Conservation (phyloP, 169 alveolate species). For the Eimeria necatrix region DNA sequence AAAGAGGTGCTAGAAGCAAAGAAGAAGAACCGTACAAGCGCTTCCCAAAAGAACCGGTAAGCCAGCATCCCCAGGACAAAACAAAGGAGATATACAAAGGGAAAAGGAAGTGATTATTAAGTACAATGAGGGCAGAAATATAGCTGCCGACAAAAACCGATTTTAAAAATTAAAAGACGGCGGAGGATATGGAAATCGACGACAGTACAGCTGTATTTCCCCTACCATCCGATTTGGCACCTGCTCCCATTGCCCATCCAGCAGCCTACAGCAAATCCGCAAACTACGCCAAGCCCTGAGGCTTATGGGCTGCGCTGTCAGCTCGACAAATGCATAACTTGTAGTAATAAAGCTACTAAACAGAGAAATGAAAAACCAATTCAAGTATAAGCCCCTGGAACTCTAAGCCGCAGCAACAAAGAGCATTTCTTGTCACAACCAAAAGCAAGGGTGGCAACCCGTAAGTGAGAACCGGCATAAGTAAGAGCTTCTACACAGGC, state of each 20-base stretch:
- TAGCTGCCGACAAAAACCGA: too few relatives aligned
- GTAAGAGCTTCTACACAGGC: not conserved
- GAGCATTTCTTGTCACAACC: not conserved
- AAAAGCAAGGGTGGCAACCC: not conserved
- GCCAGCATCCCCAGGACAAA: too few relatives aligned
- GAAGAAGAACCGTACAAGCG: too few relatives aligned
- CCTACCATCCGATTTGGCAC: conserved; percentile 6
- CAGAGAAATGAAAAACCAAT: not conserved
- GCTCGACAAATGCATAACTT: not conserved
- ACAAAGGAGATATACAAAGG: too few relatives aligned
- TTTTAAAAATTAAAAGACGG: not conserved
- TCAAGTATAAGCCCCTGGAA: not conserved
- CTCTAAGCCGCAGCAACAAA: not conserved
- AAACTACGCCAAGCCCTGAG: not conserved
- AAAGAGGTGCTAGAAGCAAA: too few relatives aligned
- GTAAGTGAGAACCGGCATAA: not conserved
- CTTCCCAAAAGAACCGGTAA: too few relatives aligned
- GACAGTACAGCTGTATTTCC: not conserved
- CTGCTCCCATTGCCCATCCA: conserved; percentile 65
- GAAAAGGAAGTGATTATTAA: too few relatives aligned
- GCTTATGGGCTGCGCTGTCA: not conserved
- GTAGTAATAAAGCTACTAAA: not conserved
- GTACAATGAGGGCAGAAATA: too few relatives aligned
- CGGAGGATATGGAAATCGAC: not conserved
- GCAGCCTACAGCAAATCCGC: conserved; percentile 41